Conservation (phyloP, 225 moss, liverwort and hornwort genomes). For the Neckera pumila region DNA sequence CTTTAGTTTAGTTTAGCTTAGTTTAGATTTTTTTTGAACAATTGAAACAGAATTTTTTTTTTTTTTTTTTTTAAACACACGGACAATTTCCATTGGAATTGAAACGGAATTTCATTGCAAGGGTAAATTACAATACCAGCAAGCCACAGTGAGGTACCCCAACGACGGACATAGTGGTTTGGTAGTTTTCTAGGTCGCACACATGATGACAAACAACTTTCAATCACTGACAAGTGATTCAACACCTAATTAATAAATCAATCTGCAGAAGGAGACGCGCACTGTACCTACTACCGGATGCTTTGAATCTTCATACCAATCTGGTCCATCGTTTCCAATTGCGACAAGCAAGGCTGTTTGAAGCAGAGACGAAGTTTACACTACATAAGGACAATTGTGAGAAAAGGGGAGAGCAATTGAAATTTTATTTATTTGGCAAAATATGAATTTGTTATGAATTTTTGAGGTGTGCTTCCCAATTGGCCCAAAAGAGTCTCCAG, state of each 20-base stretch:
- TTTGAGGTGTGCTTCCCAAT: neutral
- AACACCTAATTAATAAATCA: neutral
- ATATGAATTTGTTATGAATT: neutral
- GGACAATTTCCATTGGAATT: no score
- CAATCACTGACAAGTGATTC: neutral
- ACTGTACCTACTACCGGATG: neutral
- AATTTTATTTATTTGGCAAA: neutral
- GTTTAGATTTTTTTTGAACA: no score
- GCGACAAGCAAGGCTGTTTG: neutral
- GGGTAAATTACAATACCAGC: neutral
- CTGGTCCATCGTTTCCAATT: neutral
- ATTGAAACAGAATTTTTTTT: no score
- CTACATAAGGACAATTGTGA: neutral
- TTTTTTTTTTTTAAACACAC: no score
- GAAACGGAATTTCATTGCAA: neutral
- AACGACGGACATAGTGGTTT: neutral
- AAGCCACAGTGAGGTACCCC: no score
- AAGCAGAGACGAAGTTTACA: neutral
- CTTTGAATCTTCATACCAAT: neutral
- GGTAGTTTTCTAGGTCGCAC: no score
- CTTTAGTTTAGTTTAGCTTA: no score
- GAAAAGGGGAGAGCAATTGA: neutral
- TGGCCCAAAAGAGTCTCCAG: rapidly evolving
- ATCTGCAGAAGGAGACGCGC: neutral
- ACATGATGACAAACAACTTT: neutral